Base-by-base conservation (phyloP, 306 rosid species). In the Inga laurina region DNA sequence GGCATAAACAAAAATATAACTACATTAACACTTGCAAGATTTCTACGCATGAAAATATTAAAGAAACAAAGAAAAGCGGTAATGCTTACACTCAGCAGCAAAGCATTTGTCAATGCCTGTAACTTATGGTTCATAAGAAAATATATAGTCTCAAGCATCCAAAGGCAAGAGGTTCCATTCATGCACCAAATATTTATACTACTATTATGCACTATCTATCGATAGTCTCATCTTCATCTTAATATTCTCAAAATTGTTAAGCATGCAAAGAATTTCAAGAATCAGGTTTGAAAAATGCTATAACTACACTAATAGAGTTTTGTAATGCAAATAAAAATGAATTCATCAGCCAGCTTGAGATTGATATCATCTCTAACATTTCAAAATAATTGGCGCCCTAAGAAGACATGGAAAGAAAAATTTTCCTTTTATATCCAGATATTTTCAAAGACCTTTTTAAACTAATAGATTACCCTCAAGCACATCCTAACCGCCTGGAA, bases 1-100 rank as follows among this genome's bases (percentile, higher is more conserved):
- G 75, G 37, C 32, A 78, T 15, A 32, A 71, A 84, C 78, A 82
- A 79, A 71, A 72, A 76, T 71, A 79, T 18, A 64, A 71, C 72
- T 27, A 77, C 72, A 66, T 74, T 68, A 34, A 41, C 80, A 74
- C 51, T 64, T 82, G 52, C 35, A 61, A 54, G 64, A 56, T 78
- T 54, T 70, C 78, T 62, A 71, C 79, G 45, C 12, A 24, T 70
- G 22, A 49, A 75, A 82, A 79, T 48, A 68, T 57, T 5, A 56
- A 74, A 71, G 12, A 35, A 5, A 48, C 18, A 39, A 10, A 61
- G 44, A 81, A 77, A 72, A 24, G 62, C 30, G 35, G 61, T 13
- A 43, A 69, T 1, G 24, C 64, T 45, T 34, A 57, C 30, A 27
- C 79, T 30, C 6, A 37, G 51, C 43, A 37, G 72, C 73, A 19